Percentiles rank a stretch among this genome's conserved stretches.
phyloP scores from a whole-genome alignment of 2,329 filamentous ascomycete genomes.

The Claviceps humidiphila region DNA sequence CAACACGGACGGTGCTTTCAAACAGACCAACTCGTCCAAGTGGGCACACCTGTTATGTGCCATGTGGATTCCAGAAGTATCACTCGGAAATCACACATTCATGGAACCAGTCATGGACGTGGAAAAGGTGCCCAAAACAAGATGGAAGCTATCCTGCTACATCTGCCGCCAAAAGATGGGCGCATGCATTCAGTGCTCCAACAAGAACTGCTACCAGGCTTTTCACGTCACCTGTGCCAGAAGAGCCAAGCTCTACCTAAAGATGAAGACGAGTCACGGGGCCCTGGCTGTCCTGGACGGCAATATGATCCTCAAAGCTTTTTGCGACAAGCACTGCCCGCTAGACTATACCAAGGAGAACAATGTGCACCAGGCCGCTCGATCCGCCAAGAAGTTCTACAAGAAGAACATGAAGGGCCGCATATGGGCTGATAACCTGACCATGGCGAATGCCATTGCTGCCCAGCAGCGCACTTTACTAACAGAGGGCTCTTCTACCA shows the following conservation, averaged over 20 bases:
- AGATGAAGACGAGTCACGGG: conserved; percentile 90
- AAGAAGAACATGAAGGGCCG: conserved; percentile 77
- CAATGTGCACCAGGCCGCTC: conserved; percentile 65
- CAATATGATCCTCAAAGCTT: conserved; percentile 76
- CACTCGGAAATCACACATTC: conserved; percentile 86
- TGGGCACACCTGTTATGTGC: conserved; percentile 95
- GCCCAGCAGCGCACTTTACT: conserved; percentile 52
- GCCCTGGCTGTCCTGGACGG: conserved; percentile 65
- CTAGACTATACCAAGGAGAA: conserved; percentile 80
- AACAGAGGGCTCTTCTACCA: conserved; percentile 52
- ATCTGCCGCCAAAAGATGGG: conserved; percentile 97
- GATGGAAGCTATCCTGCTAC: conserved; percentile 91
- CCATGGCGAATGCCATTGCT: conserved; percentile 68
- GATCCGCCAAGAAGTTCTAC: conserved; percentile 79
- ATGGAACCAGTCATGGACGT: conserved; percentile 98
- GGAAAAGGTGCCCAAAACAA: conserved; percentile 87
- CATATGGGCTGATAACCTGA: conserved; percentile 85
- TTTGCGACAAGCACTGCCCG: conserved; percentile 91
- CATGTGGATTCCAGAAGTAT: conserved; percentile 97
- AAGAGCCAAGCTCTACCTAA: conserved; percentile 73
- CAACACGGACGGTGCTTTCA: conserved; percentile 94
- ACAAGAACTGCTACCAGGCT: conserved; percentile 92
- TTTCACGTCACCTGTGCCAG: conserved; percentile 96
- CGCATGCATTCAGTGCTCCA: conserved; percentile 94
- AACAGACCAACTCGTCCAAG: conserved; percentile 90